These are phyloP conservation scores for Colletotrichum ledebouriae DNA, from an alignment of 2,329 filamentous ascomycete genomes.

Conservation along the genomic window DNA sequence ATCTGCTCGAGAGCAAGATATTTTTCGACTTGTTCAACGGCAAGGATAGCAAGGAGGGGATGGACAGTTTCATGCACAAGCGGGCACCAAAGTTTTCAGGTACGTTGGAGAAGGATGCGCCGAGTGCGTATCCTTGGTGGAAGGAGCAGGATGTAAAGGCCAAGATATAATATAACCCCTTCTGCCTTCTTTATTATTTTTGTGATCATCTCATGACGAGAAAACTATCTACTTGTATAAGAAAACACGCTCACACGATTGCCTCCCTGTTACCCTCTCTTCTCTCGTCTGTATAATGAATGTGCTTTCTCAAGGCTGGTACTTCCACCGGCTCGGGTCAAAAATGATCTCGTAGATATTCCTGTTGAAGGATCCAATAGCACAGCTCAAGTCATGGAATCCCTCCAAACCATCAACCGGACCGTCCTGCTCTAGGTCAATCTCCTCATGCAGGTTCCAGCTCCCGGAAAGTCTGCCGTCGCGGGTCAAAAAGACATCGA, in stretches of 20 bases:
- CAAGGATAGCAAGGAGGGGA: slow-evolving; percentile 74
- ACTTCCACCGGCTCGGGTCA: slow-evolving; percentile 70
- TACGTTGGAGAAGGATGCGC: slow-evolving; percentile 71
- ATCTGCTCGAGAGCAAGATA: slow-evolving; percentile 77
- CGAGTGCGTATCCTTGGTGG: slow-evolving; percentile 78
- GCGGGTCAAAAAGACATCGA: slow-evolving; percentile 78
- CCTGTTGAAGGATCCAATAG: slow-evolving; percentile 78
- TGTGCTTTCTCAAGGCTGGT: slow-evolving; percentile 45
- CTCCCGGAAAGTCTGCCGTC: slow-evolving; percentile 70
- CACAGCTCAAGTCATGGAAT: slow-evolving; percentile 77
- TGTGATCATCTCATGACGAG: not conserved
- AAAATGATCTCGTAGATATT: slow-evolving; percentile 78
- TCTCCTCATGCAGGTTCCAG: slow-evolving; percentile 83
- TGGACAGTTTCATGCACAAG: slow-evolving; percentile 78
- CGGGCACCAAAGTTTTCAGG: slow-evolving; percentile 72
- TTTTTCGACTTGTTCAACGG: slow-evolving; percentile 71
- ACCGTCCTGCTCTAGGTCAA: slow-evolving; percentile 72
- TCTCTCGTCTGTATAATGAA: not conserved
- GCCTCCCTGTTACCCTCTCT: not conserved
- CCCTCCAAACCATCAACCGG: slow-evolving; percentile 78
- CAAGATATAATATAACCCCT: slow-evolving; percentile 43
- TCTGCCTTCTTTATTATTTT: not conserved
- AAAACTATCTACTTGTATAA: not conserved
- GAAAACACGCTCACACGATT: not conserved
- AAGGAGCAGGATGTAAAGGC: slow-evolving; percentile 56